Conservation (phyloP, 306 rosid species). For the Prunus mume region DNA sequence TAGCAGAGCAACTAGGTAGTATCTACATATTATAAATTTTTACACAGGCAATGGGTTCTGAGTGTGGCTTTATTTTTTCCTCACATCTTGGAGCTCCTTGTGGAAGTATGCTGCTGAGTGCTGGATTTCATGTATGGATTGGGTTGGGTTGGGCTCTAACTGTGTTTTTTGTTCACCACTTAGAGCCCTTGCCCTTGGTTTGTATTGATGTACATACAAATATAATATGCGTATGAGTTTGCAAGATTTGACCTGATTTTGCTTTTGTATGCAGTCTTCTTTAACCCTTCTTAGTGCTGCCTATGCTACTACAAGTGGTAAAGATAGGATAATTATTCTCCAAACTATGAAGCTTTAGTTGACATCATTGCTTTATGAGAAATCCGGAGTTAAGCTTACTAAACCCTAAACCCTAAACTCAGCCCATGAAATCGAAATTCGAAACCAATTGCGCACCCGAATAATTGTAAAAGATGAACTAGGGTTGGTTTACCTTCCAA, state of each 20-base stretch:
- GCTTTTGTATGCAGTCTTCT: background rate
- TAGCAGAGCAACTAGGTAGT: background rate
- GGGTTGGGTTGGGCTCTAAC: background rate
- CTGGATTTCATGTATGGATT: background rate
- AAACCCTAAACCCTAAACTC: too few relatives aligned
- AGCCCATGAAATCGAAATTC: too few relatives aligned
- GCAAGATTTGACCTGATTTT: background rate
- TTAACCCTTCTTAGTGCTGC: too few relatives aligned
- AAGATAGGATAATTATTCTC: too few relatives aligned
- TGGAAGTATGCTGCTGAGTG: constrained; percentile 7
- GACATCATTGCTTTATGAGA: too few relatives aligned
- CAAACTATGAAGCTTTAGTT: too few relatives aligned
- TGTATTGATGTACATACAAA: background rate
- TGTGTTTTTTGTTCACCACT: background rate
- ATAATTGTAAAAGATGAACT: too few relatives aligned
- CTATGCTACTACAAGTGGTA: too few relatives aligned
- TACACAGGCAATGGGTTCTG: background rate
- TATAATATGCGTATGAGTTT: background rate
- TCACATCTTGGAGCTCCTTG: constrained; percentile 14
- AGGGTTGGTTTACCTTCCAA: too few relatives aligned
- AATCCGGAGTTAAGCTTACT: too few relatives aligned
- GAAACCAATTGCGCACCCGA: too few relatives aligned
- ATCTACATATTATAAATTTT: too few relatives aligned
- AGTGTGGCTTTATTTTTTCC: background rate
- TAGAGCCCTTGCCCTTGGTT: background rate